Percentiles rank a stretch among this genome's conserved stretches.
Conservation (phyloP, 2,329 filamentous ascomycete species). For the Fusarium sp. region DNA sequence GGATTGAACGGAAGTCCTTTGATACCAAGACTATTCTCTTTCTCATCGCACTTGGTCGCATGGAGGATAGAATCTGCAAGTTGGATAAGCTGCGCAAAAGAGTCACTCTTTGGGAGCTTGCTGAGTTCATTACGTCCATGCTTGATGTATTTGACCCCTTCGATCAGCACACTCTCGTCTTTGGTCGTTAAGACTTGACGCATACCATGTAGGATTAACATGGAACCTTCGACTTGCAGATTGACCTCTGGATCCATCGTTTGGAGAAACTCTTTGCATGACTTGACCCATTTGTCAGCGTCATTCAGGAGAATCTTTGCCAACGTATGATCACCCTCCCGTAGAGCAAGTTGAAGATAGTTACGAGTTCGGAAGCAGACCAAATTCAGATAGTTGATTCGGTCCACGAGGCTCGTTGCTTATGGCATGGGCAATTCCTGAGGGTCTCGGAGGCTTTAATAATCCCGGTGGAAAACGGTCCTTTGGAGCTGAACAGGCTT, state of each 20-base stretch:
- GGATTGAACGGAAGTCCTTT: not conserved
- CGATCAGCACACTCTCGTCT: not conserved
- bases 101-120: not conserved
- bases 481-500: not conserved
- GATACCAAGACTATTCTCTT: not conserved
- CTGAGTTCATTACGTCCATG: not conserved
- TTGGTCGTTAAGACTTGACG: not conserved
- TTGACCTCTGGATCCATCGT: slow-evolving; percentile 21
- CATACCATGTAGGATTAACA: slow-evolving; percentile 11
- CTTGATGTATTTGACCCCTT: not conserved
- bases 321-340: not conserved
- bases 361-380: slow-evolving; percentile 22
- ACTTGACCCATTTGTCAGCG: slow-evolving; percentile 3
- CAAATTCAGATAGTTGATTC: slow-evolving; percentile 31
- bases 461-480: not conserved
- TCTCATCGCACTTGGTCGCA: not conserved
- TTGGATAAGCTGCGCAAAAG: slow-evolving; percentile 1
- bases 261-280: slow-evolving; percentile 4
- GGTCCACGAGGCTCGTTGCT: slow-evolving; percentile 5
- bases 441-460: not conserved
- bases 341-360: slow-evolving; percentile 18
- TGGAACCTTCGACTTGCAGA: slow-evolving; percentile 1
- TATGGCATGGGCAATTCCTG: not conserved
- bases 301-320: slow-evolving; percentile 8
- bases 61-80: not conserved